Evolutionary conservation across 2,329 filamentous ascomycete genomes (phyloP), one percentile per base, ranked within the genome.

Genomic region (Fusarium sulawesiense): DNA sequence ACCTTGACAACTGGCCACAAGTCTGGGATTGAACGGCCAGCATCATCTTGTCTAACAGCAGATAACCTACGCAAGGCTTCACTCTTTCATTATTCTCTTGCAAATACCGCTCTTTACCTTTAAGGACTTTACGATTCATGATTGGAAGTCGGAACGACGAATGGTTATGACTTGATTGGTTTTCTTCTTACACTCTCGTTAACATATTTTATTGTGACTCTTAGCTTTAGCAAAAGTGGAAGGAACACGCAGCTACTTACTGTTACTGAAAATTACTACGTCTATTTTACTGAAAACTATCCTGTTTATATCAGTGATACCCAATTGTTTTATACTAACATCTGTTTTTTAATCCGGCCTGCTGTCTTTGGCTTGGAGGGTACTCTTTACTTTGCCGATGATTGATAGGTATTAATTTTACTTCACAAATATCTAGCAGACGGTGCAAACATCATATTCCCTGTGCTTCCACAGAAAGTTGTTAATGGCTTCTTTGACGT

Each of bases 131-230:
- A 25, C 6, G 13, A 20, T 56, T 29, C 23, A 23, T 21, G 20
- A 3, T 41, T 37, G 27, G 27, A 64, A 40, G n/a, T 42, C 25
- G 25, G 32, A 29, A 46, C 11, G 25, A 6, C 13, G 21, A 37
- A 41, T 27, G 23, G 34, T 6, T 45, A 16, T 10, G 9, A 3
- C 4, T 18, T 5, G 18, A 11, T 30, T n/a, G 3, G 6, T 7
- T 32, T 18, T 21, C n/a, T 41, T 64, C 32, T 18, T 9, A 11
- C 13, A 42, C 53, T 64, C 60, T 64, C 60, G 2, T 64, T 64
- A n/a, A 32, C 12, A 7, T 1, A 18, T 23, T 16, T 20, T 23
- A 45, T 20, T 50, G 10, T 21, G 18, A n/a, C 45, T 46, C 18
- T 44, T 48, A 44, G 23, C 25, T 44, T 30, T 8, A 34, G n/a